Evolutionary conservation across 2,329 filamentous ascomycete species (phyloP).

Genomic region (Coniella lustricola): DNA sequence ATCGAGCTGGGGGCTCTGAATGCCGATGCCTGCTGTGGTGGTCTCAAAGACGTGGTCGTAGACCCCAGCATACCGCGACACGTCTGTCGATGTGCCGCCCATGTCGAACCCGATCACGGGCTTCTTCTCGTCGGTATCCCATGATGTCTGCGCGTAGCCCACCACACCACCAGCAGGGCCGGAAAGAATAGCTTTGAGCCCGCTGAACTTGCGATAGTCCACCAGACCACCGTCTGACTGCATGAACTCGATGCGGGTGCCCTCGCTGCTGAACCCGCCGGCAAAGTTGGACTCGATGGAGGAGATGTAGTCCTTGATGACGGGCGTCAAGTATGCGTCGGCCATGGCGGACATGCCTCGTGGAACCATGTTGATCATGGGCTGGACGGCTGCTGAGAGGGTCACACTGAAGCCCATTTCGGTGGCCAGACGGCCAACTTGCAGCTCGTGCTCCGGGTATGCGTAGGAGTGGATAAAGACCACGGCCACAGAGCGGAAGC

Average conservation of each 20-base stretch:
- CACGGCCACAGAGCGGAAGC: slow-evolving; percentile 44
- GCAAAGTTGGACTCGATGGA: slow-evolving; percentile 30
- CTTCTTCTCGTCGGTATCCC: slow-evolving; percentile 57
- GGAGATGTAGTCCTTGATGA: slow-evolving; percentile 33
- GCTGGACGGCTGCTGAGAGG: slow-evolving; percentile 30
- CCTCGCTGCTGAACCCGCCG: slow-evolving; percentile 25
- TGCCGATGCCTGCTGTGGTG: slow-evolving; percentile 69
- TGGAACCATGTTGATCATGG: slow-evolving; percentile 39
- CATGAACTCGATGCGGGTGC: slow-evolving; percentile 63
- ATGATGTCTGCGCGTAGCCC: slow-evolving; percentile 67
- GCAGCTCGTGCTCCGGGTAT: slow-evolving; percentile 50
- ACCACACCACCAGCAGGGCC: slow-evolving; percentile 74
- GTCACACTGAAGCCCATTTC: slow-evolving; percentile 36
- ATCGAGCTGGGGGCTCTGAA: slow-evolving; percentile 72
- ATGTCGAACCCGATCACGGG: slow-evolving; percentile 76
- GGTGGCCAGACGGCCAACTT: slow-evolving; percentile 28
- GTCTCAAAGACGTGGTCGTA: slow-evolving; percentile 57
- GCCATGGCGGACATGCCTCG: slow-evolving; percentile 36
- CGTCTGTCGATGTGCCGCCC: slow-evolving; percentile 68
- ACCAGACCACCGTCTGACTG: slow-evolving; percentile 49
- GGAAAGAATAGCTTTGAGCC: slow-evolving; percentile 62
- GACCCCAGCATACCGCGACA: slow-evolving; percentile 54
- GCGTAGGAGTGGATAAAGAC: slow-evolving; percentile 71
- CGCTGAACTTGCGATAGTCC: slow-evolving; percentile 58
- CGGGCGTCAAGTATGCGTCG: slow-evolving; percentile 37